Conservation (phyloP, 306 rosid species). For the Pterocarpus santalinus region DNA sequence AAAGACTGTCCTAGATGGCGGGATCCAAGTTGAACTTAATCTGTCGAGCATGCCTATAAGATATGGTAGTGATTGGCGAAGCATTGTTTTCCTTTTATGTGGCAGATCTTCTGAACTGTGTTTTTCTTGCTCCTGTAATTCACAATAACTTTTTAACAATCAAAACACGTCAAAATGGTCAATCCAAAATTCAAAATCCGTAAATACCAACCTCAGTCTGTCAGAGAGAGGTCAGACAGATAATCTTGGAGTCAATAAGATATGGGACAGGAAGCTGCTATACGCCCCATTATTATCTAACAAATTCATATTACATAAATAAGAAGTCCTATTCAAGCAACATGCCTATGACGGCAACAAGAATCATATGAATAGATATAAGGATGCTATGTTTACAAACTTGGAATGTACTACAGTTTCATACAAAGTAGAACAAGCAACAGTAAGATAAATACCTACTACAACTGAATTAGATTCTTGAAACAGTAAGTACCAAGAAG, state of each 20-base stretch:
- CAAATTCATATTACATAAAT: background rate
- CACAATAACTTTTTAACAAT: background rate
- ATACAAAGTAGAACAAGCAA: slow-evolving; percentile 35
- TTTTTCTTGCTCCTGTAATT: slow-evolving; percentile 10
- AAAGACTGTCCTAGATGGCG: background rate
- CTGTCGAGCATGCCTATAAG: background rate
- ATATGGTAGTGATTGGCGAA: background rate
- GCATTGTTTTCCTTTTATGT: background rate
- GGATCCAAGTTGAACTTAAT: background rate
- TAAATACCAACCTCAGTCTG: background rate
- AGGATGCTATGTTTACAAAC: slow-evolving; percentile 19
- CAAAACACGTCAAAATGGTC: background rate
- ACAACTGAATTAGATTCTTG: slow-evolving; percentile 82
- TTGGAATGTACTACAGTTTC: slow-evolving; percentile 35
- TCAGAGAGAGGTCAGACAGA: background rate
- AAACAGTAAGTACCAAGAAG: slow-evolving; percentile 84
- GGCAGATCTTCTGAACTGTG: background rate
- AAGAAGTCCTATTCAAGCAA: slow-evolving; percentile 4
- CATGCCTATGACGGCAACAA: background rate
- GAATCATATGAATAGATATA: slow-evolving; percentile 8
- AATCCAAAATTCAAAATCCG: slow-evolving; percentile 4
- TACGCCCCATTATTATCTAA: background rate
- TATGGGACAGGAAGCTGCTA: background rate
- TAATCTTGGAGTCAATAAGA: background rate
- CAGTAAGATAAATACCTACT: slow-evolving; percentile 42